Base-by-base conservation (phyloP, 176 grass and related monocot genomes). In the Raddia distichophylla region DNA sequence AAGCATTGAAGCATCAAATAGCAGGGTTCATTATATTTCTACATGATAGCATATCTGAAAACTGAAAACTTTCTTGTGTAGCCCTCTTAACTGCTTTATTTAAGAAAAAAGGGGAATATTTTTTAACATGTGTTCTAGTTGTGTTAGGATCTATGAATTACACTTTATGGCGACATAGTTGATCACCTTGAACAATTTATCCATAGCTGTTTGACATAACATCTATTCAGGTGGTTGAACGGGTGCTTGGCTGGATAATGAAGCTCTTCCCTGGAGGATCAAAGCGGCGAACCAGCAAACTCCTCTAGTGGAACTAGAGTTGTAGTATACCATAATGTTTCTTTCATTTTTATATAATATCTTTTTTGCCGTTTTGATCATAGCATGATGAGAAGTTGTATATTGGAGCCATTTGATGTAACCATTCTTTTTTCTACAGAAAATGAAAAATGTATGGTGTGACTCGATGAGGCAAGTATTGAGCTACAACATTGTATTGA, bases 181-280 rank as follows among this genome's bases (percentile, higher is more conserved):
- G 55, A 74, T 53, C 53, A 19, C 67, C 43, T 44, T 44, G 15
- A 56, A 77, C 20, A 67, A 19, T 22, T 84, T 45, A 9, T 73
- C 5, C 19, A 7, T 63, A 57, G 15, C 27, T 12, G n/a, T 34
- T 46, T 90, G 46, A 90, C 84, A 54, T 5, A 9, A 13, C 40
- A 63, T 54, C 76, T 53, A 46, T 82, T 5, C 80, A 99, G 97
- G 97, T 96, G 27, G 97, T 99, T 2, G 97, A 94, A 76, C 85
- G 93, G 73, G 97, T 99, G 69, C 85, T 99, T 76, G 91, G 93
- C 74, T 99, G 97, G 97, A 94, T 99, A 87, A 96, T 96, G 87
- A 99, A 93, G 85, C 97, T 99, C 67, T 99, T 99, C 79, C 97
- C 97, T 55, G 91, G 91, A 69, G 93, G 97, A 7, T 91, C 91